phyloP scores from a whole-genome alignment of 106 monocot genomes.

The Dendrobium huoshanense region DNA sequence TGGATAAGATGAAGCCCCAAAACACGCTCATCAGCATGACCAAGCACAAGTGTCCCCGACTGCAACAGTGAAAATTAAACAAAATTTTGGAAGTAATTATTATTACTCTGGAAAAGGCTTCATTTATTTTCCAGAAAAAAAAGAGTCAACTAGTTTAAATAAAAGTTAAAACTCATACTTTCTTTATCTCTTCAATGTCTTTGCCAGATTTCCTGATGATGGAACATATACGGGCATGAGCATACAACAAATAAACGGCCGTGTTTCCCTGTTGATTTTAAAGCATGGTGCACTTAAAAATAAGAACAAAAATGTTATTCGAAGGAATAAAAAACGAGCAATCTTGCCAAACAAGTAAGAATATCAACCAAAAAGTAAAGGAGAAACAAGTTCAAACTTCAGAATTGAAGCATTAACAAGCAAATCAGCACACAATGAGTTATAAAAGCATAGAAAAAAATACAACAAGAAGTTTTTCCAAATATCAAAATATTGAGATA shows the following conservation, averaged over 20 bases:
- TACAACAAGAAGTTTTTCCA: not conserved
- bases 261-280: conserved; percentile 70
- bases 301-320: not conserved
- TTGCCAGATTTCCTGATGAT: conserved; percentile 88
- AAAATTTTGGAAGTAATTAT: not conserved
- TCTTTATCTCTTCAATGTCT: conserved; percentile 69
- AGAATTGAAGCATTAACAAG: not conserved
- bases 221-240: conserved; percentile 96
- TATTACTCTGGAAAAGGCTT: not conserved
- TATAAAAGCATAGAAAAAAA: too few relatives aligned
- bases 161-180: conserved; percentile 30
- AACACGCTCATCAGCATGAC: conserved; percentile 70
- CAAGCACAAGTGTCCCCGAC: conserved; percentile 47
- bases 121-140: not conserved
- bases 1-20: conserved; percentile 77
- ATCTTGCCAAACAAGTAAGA: not conserved
- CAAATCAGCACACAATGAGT: not conserved
- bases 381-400: not conserved
- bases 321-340: not conserved
- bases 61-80: conserved; percentile 18
- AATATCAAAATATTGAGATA: not conserved
- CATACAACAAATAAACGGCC: conserved; percentile 92
- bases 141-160: not conserved
- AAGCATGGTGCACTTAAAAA: not conserved
- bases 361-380: not conserved